phyloP scores from a whole-genome alignment of 495 filamentous ascomycete genomes.

The Aspergillus biplanus region DNA sequence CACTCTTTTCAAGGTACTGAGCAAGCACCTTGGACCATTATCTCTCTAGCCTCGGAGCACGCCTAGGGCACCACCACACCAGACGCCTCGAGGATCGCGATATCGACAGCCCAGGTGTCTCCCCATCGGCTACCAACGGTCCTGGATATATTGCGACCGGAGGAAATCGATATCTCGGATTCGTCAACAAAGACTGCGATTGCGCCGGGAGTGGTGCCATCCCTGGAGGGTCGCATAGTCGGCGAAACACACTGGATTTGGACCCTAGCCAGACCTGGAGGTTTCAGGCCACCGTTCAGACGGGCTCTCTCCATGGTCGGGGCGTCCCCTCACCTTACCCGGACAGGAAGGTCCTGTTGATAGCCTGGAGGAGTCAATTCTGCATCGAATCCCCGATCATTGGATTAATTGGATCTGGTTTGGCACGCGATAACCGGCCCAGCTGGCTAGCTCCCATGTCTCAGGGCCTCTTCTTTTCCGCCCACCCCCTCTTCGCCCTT shows the following conservation, averaged over 20 bases:
- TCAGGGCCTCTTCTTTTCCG: background rate
- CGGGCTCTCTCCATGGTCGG: background rate
- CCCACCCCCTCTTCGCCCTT: background rate
- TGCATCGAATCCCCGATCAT: background rate
- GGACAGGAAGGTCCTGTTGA: background rate
- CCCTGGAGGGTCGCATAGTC: background rate
- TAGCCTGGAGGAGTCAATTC: slow-evolving; percentile 3
- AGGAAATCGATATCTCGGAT: background rate
- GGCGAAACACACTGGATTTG: too few species aligned
- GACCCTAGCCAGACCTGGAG: background rate
- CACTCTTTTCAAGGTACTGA: background rate
- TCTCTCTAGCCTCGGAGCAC: background rate
- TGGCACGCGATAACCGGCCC: background rate
- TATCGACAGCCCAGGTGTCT: background rate
- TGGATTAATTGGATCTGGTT: background rate
- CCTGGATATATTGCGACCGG: background rate
- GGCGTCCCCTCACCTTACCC: background rate
- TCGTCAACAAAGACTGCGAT: background rate
- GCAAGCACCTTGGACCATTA: background rate
- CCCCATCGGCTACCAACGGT: slow-evolving; percentile 2
- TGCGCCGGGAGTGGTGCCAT: slow-evolving; percentile 3
- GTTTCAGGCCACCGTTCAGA: background rate
- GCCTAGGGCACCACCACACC: background rate
- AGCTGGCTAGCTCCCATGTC: background rate
- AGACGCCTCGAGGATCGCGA: background rate